phyloP scores from a whole-genome alignment of 495 filamentous ascomycete species.

The Diplogelasinospora grovesii region DNA sequence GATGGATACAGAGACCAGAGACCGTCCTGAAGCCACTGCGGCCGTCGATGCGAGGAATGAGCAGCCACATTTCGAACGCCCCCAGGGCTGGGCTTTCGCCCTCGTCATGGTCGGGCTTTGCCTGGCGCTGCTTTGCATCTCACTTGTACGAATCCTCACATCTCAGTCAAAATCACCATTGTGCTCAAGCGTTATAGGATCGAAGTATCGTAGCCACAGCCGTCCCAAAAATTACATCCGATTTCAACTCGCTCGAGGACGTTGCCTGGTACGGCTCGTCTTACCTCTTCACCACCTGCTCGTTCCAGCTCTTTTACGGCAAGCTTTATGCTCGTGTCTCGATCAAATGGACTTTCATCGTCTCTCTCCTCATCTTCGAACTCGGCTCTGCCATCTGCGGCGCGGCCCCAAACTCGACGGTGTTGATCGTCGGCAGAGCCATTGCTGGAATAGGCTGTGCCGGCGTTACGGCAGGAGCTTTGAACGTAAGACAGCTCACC shows the following conservation, averaged over 20 bases:
- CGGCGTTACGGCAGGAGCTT: constrained; percentile 21
- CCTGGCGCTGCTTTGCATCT: too few relatives aligned
- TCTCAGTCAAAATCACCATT: too few relatives aligned
- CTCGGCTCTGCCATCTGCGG: constrained; percentile 44
- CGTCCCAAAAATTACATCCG: constrained; percentile 33
- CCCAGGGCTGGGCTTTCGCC: too few relatives aligned
- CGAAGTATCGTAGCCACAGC: constrained; percentile 31
- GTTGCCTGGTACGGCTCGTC: constrained; percentile 29
- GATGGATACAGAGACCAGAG: too few relatives aligned
- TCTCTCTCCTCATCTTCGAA: constrained; percentile 25
- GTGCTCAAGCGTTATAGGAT: too few relatives aligned
- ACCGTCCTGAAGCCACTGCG: too few relatives aligned
- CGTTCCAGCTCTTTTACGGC: constrained; percentile 39
- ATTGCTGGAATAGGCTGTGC: constrained; percentile 40
- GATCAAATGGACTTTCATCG: constrained; percentile 30
- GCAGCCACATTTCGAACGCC: too few relatives aligned
- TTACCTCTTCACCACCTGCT: constrained; percentile 41
- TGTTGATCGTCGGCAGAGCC: constrained; percentile 45
- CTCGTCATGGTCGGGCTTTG: too few relatives aligned
- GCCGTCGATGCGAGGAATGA: too few relatives aligned
- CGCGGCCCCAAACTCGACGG: constrained; percentile 36
- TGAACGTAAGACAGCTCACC: constrained; percentile 24
- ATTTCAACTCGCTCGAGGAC: constrained; percentile 27
- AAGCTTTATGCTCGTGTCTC: constrained; percentile 38
- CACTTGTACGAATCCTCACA: too few relatives aligned